phyloP scores from a whole-genome alignment of 2,329 filamentous ascomycete species.

The Massarina eburnea region DNA sequence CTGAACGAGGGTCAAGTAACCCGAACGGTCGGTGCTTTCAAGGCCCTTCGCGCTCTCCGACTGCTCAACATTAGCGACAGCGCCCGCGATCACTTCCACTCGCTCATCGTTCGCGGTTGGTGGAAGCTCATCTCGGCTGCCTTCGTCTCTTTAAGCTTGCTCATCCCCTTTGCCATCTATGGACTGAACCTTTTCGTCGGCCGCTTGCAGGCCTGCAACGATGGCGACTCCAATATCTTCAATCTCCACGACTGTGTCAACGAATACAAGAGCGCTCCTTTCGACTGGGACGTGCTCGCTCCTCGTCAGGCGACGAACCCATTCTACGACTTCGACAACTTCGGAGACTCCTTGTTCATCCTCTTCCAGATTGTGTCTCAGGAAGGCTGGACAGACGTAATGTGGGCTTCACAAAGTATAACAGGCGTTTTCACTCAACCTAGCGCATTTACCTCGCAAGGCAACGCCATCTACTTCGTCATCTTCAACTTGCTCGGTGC shows the following conservation, averaged over 20 bases:
- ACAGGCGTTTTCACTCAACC: slow-evolving; percentile 77
- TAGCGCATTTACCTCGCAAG: slow-evolving; percentile 66
- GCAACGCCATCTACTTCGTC: slow-evolving; percentile 92
- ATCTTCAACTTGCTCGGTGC: slow-evolving; percentile 95
- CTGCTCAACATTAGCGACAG: slow-evolving; percentile 95
- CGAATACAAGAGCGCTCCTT: slow-evolving; percentile 77
- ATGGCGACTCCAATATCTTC: slow-evolving; percentile 58
- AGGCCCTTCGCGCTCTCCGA: slow-evolving; percentile 86
- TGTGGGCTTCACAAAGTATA: slow-evolving; percentile 80
- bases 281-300: slow-evolving; percentile 80
- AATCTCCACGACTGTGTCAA: slow-evolving; percentile 76
- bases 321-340: slow-evolving; percentile 92
- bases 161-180: slow-evolving; percentile 97
- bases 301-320: slow-evolving; percentile 80
- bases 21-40: slow-evolving; percentile 92
- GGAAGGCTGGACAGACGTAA: slow-evolving; percentile 96
- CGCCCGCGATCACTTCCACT: slow-evolving; percentile 93
- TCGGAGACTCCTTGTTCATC: slow-evolving; percentile 89
- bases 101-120: slow-evolving; percentile 87
- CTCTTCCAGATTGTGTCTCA: slow-evolving; percentile 99
- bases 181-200: slow-evolving; percentile 92
- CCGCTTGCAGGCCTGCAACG: slow-evolving; percentile 78
- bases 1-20: slow-evolving; percentile 82
- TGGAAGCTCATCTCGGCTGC: slow-evolving; percentile 94
- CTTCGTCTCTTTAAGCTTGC: slow-evolving; percentile 88